Evolutionary conservation across 2,329 filamentous ascomycete genomes (phyloP), one percentile per base, ranked within the genome.

Genomic region (Neoarthrinium moseri): DNA sequence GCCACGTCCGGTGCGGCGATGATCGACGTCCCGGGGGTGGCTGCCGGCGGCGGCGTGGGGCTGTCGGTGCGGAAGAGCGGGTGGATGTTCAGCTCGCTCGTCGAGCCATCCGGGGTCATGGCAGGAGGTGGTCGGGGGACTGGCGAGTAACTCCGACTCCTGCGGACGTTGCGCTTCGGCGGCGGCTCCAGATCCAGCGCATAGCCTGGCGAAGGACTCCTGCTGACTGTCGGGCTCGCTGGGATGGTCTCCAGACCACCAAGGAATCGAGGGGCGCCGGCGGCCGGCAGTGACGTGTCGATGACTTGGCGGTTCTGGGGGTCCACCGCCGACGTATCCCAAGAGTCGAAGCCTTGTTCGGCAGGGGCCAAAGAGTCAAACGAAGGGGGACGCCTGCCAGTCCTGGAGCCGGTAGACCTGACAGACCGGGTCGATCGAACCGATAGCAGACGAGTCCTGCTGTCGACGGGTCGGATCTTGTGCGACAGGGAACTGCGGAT

Each of bases 1-100:
- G 82, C 86, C 3, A 83, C 83, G 32, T 83, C 77, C 1, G 86
- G 86, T 3, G 86, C 83, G 0, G 86, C 87, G 10, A 82, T 72
- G 39, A 91, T 84, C 13, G 84, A 75, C 0, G 87, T 91, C 1
- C 86, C 84, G 0, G 85, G 83, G 0, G 84, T 87, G 2, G 78
- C 75, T 5, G 80, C 67, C 1, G 86, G 80, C 1, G 86, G 83
- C 6, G 86, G 85, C 2, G 73, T 77, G 0, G 84, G 84, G 32
- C 82, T 87, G 59, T 89, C 85, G 5, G 83, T 84, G 48, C 87
- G 77, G 70, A 91, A 91, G 3, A 91, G 74, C 7, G 87, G 87
- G 62, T 91, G 87, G 36, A 91, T 90, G 58, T 90, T 81, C 4
- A 82, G 74, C 61, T 91, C 85, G 56, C 74, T 75, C 40, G 59